Conservation (phyloP, 1,139 yeast species). For the Debaryomyces robertsiae region DNA sequence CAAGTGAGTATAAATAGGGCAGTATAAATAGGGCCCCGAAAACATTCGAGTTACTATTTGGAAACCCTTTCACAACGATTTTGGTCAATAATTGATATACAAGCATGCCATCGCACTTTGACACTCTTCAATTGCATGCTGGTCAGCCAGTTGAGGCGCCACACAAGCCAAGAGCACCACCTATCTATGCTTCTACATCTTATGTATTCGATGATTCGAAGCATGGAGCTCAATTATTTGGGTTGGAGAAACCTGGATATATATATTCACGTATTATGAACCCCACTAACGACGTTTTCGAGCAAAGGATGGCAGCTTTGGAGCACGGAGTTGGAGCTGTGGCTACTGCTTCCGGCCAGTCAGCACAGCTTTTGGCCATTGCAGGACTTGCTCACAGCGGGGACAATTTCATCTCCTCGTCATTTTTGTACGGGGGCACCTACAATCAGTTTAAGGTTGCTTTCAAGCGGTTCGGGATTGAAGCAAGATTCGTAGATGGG, state of each 20-base stretch:
- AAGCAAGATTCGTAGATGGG: conserved; percentile 80
- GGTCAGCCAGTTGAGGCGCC: conserved; percentile 73
- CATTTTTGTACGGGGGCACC: conserved; percentile 95
- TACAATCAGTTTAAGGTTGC: conserved; percentile 93
- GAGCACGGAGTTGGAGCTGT: conserved; percentile 92
- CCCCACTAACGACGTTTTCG: conserved; percentile 91
- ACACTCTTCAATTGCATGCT: conserved; percentile 91
- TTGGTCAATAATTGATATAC: background rate
- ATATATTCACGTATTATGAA: conserved; percentile 89
- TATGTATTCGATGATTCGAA: conserved; percentile 84
- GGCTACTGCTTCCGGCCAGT: conserved; percentile 93
- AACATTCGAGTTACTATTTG: background rate
- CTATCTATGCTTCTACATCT: conserved; percentile 86
- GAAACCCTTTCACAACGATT: too few species aligned
- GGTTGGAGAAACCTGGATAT: conserved; percentile 77
- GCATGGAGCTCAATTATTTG: conserved; percentile 90
- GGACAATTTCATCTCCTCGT: conserved; percentile 84
- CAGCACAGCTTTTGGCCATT: conserved; percentile 87
- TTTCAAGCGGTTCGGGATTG: conserved; percentile 84
- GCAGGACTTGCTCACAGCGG: conserved; percentile 85
- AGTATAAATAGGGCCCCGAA: background rate
- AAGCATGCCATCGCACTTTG: conserved; percentile 66
- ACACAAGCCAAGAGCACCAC: conserved; percentile 81
- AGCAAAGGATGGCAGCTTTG: conserved; percentile 86
- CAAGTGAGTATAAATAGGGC: background rate